A percentile compares a stretch with the other conserved stretches of the same genome.
Evolutionary conservation across 441 rosid species (phyloP).

Genomic region (Adansonia gregorii): DNA sequence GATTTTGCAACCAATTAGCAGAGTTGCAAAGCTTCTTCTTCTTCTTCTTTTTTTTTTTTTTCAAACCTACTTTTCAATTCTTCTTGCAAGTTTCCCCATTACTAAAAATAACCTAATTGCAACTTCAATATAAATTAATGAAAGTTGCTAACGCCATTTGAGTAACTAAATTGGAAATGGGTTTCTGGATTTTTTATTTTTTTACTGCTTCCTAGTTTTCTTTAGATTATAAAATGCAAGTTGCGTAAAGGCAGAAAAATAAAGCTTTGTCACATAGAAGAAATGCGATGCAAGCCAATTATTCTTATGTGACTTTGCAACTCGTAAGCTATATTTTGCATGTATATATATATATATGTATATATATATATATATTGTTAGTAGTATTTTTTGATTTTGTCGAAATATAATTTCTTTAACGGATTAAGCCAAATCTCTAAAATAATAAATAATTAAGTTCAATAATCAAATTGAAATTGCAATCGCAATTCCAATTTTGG

Average conservation of each 20-base stretch:
- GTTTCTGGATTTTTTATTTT: not conserved
- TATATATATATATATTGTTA: too few relatives aligned
- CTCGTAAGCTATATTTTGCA: not conserved
- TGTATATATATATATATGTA: too few relatives aligned
- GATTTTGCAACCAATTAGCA: not conserved
- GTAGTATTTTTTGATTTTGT: too few relatives aligned
- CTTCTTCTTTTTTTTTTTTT: slow-evolving; percentile 5
- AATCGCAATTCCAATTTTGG: not conserved
- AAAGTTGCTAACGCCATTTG: not conserved
- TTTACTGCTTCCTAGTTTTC: too few relatives aligned
- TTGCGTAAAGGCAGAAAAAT: not conserved
- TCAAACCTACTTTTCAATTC: slow-evolving; percentile 34
- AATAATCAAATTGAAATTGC: not conserved
- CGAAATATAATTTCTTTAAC: too few relatives aligned
- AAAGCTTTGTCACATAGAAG: not conserved
- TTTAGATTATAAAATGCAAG: not conserved
- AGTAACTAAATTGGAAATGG: not conserved
- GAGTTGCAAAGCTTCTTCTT: not conserved
- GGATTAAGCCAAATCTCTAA: not conserved
- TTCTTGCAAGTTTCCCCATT: slow-evolving; percentile 33
- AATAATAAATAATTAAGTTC: not conserved
- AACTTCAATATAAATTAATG: not conserved
- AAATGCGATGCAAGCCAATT: not conserved
- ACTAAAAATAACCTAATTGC: not conserved
- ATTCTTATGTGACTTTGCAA: not conserved